Percentiles rank a stretch among this genome's conserved stretches.
phyloP scores from a whole-genome alignment of 768 basidiomycete species.

The Tulasnella sp. region DNA sequence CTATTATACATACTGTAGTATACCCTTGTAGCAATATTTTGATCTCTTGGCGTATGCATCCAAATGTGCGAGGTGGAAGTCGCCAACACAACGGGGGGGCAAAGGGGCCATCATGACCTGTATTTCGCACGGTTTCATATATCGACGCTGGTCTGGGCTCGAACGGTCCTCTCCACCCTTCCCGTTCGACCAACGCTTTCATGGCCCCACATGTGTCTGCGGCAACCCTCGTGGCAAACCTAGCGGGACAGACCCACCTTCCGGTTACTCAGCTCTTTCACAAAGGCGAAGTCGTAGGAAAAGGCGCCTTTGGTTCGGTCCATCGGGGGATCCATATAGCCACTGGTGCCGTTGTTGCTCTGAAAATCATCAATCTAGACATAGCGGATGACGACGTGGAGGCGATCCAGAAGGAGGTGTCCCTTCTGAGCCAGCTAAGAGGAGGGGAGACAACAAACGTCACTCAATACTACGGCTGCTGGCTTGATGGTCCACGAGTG shows the following conservation, averaged over 20 bases:
- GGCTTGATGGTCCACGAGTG: conserved; percentile 85
- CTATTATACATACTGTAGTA: no score
- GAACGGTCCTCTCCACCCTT: no score
- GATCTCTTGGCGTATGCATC: no score
- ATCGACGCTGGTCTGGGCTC: no score
- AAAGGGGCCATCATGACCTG: no score
- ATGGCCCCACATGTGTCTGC: conserved; percentile 9
- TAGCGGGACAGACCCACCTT: conserved; percentile 10
- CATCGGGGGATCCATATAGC: conserved; percentile 79
- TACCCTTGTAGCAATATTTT: no score
- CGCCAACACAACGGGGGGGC: no score
- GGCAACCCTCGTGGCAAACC: not conserved
- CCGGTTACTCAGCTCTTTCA: conserved; percentile 47
- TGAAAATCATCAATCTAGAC: conserved; percentile 98
- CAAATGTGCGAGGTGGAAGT: no score
- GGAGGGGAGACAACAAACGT: conserved; percentile 72
- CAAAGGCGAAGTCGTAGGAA: conserved; percentile 85
- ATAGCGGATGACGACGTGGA: conserved; percentile 91
- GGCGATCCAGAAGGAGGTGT: conserved; percentile 93
- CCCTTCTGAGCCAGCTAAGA: conserved; percentile 76
- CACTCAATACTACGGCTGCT: conserved; percentile 93
- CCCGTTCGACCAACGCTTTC: no score
- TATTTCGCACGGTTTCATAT: no score
- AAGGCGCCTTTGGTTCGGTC: conserved; percentile 92
- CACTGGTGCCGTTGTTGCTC: conserved; percentile 79